Percentiles rank a stretch among this genome's conserved stretches.
Conservation (phyloP, 2,329 filamentous ascomycete genomes). For the Calonectria honghensis region DNA sequence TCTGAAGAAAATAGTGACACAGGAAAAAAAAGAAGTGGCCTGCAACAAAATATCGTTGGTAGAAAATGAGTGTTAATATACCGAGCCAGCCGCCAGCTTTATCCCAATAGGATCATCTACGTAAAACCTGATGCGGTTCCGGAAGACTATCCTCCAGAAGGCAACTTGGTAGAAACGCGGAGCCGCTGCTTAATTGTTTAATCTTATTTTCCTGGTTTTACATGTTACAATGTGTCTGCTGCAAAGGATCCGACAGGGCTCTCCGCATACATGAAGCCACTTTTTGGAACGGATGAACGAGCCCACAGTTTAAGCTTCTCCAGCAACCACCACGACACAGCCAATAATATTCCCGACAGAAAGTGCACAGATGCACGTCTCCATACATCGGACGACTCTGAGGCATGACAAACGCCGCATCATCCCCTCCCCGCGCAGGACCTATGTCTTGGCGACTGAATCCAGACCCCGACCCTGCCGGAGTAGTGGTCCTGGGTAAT, state of each 20-base stretch:
- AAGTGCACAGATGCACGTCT: neutral
- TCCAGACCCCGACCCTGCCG: neutral
- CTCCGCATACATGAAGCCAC: neutral
- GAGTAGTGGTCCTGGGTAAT: neutral
- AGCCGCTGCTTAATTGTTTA: neutral
- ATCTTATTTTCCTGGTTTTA: neutral
- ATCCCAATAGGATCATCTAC: neutral
- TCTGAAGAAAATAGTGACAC: neutral
- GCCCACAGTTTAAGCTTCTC: constrained; percentile 25
- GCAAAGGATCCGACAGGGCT: constrained; percentile 6
- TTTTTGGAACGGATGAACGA: constrained; percentile 8
- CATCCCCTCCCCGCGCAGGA: neutral
- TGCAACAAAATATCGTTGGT: neutral
- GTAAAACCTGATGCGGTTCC: constrained; percentile 15
- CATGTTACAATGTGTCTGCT: neutral
- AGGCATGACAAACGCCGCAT: neutral
- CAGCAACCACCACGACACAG: neutral
- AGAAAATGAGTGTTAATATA: neutral
- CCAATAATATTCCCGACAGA: constrained; percentile 13
- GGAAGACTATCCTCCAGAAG: neutral
- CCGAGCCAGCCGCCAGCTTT: neutral
- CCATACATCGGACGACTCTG: constrained; percentile 13
- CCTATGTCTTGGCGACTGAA: neutral
- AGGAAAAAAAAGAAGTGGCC: neutral
- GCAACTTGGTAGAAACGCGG: neutral